These are phyloP conservation scores for Pythium utonaiense DNA, from an alignment of 352 stramenopile genomes.

Conservation along the genomic window DNA sequence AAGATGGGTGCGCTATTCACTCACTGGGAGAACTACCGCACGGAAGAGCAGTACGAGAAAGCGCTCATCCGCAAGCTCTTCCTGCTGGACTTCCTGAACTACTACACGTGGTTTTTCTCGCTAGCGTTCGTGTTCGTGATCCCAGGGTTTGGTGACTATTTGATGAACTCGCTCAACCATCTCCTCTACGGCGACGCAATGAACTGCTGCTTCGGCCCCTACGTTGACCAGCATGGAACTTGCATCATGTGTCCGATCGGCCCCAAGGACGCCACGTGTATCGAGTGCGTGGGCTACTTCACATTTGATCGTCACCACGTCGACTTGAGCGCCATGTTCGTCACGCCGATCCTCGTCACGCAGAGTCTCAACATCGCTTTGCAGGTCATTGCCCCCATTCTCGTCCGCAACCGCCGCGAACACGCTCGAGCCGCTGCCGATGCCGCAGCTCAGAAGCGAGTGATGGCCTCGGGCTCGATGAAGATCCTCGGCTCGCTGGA, in stretches of 20 bases:
- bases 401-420: conserved; percentile 67
- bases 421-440: conserved; percentile 56
- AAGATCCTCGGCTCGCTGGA: conserved; percentile 80
- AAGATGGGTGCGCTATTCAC: conserved; percentile 83
- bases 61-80: conserved; percentile 83
- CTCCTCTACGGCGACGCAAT: conserved; percentile 76
- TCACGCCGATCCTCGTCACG: conserved; percentile 84
- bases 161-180: conserved; percentile 85
- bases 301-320: conserved; percentile 84
- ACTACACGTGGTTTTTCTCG: conserved; percentile 91
- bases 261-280: conserved; percentile 61
- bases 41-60: conserved; percentile 82
- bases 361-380: conserved; percentile 78
- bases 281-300: conserved; percentile 76
- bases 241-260: conserved; percentile 65
- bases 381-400: conserved; percentile 55
- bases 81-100: conserved; percentile 86
- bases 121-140: conserved; percentile 88
- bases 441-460: conserved; percentile 57
- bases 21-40: conserved; percentile 87
- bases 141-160: conserved; percentile 71
- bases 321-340: conserved; percentile 82
- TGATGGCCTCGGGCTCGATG: conserved; percentile 66
- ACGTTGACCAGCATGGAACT: conserved; percentile 66
- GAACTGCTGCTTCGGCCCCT: conserved; percentile 87